These are phyloP conservation scores for Volvox carteri DNA, from an alignment of 163 green algal species.

Conservation along the genomic window DNA sequence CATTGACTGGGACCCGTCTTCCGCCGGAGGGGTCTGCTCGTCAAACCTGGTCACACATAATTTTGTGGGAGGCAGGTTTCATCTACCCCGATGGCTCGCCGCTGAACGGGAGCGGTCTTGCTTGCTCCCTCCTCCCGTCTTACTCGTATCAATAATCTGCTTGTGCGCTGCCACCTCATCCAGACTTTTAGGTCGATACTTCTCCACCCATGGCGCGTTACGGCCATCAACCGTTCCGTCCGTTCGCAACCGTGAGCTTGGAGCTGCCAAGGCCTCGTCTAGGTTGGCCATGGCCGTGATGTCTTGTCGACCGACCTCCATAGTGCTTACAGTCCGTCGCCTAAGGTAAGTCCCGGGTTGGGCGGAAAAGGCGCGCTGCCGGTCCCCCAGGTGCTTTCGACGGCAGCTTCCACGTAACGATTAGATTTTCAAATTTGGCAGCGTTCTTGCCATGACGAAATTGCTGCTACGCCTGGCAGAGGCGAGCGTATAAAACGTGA, in stretches of 20 bases:
- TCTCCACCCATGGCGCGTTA: slow-evolving; percentile 92
- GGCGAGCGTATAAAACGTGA: no score
- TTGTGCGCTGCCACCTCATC: slow-evolving; percentile 97
- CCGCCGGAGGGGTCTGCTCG: no score
- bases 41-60: no score
- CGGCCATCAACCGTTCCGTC: slow-evolving; percentile 55
- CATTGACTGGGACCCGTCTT: no score
- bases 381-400: neutral
- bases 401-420: no score
- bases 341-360: neutral
- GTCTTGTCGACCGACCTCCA: slow-evolving; percentile 25
- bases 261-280: slow-evolving; percentile 21
- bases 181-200: slow-evolving; percentile 95
- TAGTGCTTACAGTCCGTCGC: neutral
- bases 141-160: slow-evolving; percentile 98
- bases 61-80: no score
- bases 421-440: no score
- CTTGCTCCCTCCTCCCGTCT: no score
- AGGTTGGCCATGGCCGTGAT: slow-evolving; percentile 42
- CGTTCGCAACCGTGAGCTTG: slow-evolving; percentile 18
- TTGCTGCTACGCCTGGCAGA: no score
- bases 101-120: no score
- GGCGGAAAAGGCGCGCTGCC: slow-evolving; percentile 12
- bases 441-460: no score
- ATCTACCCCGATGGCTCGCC: no score